phyloP scores from a whole-genome alignment of 306 rosid genomes.

The Corylus avellana region DNA sequence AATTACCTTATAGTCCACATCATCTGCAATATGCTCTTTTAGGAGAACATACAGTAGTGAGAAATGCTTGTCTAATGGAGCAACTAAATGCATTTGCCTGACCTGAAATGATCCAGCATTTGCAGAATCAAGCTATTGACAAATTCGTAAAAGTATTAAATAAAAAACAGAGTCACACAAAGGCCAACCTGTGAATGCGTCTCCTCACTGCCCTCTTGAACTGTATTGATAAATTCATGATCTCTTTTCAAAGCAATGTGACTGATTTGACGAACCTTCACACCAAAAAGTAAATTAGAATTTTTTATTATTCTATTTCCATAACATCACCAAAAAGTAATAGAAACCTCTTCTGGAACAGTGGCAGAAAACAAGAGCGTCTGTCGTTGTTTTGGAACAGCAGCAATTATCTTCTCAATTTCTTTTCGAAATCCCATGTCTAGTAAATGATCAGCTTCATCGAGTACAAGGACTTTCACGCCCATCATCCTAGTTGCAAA shows the following conservation, averaged over 20 bases:
- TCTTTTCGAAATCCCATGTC: slow-evolving; percentile 99
- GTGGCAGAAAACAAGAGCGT: slow-evolving; percentile 95
- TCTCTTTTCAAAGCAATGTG: slow-evolving; percentile 89
- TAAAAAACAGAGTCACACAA: slow-evolving; percentile 15
- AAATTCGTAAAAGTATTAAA: background rate
- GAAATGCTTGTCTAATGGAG: slow-evolving; percentile 84
- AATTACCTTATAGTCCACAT: slow-evolving; percentile 83
- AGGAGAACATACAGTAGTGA: slow-evolving; percentile 62
- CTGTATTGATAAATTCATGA: slow-evolving; percentile 84
- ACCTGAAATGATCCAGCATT: slow-evolving; percentile 67
- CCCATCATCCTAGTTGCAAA: slow-evolving; percentile 95
- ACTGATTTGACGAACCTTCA: slow-evolving; percentile 92
- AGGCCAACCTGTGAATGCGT: slow-evolving; percentile 81
- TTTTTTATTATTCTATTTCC: slow-evolving; percentile 2
- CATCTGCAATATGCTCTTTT: slow-evolving; percentile 88
- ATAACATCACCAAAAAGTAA: slow-evolving; percentile 7
- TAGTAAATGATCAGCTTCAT: slow-evolving; percentile 96
- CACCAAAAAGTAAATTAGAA: slow-evolving; percentile 23
- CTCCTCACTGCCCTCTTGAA: slow-evolving; percentile 83
- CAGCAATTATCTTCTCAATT: slow-evolving; percentile 79
- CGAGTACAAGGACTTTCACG: slow-evolving; percentile 87
- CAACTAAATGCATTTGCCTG: slow-evolving; percentile 66
- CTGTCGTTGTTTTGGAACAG: slow-evolving; percentile 91
- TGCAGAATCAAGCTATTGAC: slow-evolving; percentile 21
- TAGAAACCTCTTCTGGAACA: slow-evolving; percentile 77